A percentile compares a stretch with the other conserved stretches of the same genome.
phyloP scores from a whole-genome alignment of 495 filamentous ascomycete species.

The Tuber brumale region DNA sequence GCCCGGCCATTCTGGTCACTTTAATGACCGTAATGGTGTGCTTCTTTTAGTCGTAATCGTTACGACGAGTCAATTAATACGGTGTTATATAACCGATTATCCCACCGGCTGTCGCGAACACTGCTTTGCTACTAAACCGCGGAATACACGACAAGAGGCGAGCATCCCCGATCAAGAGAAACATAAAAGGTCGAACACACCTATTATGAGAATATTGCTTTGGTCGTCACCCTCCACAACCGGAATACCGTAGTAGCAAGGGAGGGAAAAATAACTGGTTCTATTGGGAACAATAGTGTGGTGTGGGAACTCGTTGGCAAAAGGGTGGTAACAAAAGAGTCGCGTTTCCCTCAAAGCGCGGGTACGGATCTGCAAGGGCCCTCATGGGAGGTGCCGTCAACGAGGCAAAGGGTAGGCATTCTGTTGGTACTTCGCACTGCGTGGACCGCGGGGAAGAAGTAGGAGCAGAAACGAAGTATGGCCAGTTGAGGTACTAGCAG shows the following conservation, averaged over 20 bases:
- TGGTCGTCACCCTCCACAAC: slow-evolving; percentile 18
- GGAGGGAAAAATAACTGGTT: not conserved
- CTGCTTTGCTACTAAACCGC: slow-evolving; percentile 8
- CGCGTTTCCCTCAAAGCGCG: not conserved
- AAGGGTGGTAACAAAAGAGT: not conserved
- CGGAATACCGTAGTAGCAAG: slow-evolving; percentile 22
- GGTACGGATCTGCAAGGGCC: not conserved
- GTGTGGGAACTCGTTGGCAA: not conserved
- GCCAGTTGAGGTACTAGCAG: slow-evolving; percentile 26
- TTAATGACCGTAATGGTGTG: slow-evolving; percentile 84
- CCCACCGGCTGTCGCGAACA: slow-evolving; percentile 62
- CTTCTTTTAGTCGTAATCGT: slow-evolving; percentile 64
- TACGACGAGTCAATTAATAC: slow-evolving; percentile 87
- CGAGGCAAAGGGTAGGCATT: not conserved
- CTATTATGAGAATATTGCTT: slow-evolving; percentile 42
- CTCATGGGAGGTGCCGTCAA: not conserved
- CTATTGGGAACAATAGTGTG: not conserved
- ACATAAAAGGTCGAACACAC: too few relatives aligned
- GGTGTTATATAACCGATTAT: slow-evolving; percentile 92
- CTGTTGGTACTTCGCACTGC: not conserved
- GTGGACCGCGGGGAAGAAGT: slow-evolving; percentile 8
- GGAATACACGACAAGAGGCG: too few relatives aligned
- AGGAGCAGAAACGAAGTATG: slow-evolving; percentile 9
- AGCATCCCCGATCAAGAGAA: too few relatives aligned
- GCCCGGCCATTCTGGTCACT: slow-evolving; percentile 76